These are phyloP conservation scores for Penicillium canescens DNA, from an alignment of 495 filamentous ascomycete genomes.

Conservation along the genomic window DNA sequence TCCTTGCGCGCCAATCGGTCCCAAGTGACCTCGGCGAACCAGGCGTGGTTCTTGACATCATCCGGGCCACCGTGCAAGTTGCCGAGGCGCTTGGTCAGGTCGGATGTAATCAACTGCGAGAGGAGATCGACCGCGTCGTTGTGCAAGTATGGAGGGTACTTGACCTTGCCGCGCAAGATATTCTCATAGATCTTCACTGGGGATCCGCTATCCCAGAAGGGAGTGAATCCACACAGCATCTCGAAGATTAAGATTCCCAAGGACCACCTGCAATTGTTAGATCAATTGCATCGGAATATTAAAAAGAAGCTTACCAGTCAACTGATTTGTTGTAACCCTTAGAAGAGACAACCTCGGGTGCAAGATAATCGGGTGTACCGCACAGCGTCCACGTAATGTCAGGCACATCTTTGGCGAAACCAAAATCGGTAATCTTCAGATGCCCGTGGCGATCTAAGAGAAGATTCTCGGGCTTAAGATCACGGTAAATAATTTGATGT, in stretches of 20 bases:
- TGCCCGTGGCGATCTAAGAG: conserved; percentile 95
- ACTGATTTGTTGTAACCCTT: conserved; percentile 99
- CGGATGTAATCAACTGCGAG: conserved; percentile 87
- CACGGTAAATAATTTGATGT: conserved; percentile 94
- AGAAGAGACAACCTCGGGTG: conserved; percentile 92
- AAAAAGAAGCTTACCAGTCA: conserved; percentile 72
- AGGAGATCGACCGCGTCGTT: conserved; percentile 92
- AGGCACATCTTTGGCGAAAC: conserved; percentile 96
- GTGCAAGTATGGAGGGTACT: conserved; percentile 94
- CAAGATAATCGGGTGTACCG: conserved; percentile 97
- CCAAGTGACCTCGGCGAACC: conserved; percentile 99
- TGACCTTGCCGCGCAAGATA: conserved; percentile 88
- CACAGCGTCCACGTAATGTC: conserved; percentile 99
- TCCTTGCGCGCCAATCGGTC: conserved; percentile 90
- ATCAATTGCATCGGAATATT: not conserved
- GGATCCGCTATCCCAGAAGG: conserved; percentile 96
- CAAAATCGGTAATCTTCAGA: conserved; percentile 98
- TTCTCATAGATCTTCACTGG: conserved; percentile 99
- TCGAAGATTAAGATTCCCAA: conserved; percentile 98
- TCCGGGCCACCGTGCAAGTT: conserved; percentile 90
- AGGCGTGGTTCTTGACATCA: conserved; percentile 92
- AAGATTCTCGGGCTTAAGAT: conserved; percentile 95
- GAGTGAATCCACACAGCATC: conserved; percentile 98
- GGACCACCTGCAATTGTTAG: conserved; percentile 74
- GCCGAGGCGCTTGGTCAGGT: conserved; percentile 91